Evolutionary conservation across 2,329 filamentous ascomycete genomes (phyloP).

Genomic region (Hymenoscyphus repandus): DNA sequence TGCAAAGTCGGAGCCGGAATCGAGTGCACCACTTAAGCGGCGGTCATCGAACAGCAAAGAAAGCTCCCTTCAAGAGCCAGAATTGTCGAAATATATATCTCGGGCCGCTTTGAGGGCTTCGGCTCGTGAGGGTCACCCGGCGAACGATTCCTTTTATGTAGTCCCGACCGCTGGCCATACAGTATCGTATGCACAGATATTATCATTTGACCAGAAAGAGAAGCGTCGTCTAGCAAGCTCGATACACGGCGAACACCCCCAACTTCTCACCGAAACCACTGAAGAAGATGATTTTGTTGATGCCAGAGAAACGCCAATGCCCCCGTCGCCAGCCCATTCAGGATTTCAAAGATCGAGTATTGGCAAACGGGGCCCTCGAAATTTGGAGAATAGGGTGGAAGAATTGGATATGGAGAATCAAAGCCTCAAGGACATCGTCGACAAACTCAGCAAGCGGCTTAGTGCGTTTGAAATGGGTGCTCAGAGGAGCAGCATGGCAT

Average conservation of each 20-base stretch:
- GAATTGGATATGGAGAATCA: slow-evolving; percentile 87
- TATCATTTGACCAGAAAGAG: slow-evolving; percentile 65
- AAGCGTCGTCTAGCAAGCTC: slow-evolving; percentile 53
- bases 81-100: slow-evolving; percentile 79
- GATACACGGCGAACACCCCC: slow-evolving; percentile 33
- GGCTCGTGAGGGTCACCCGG: slow-evolving; percentile 58
- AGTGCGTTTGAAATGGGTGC: slow-evolving; percentile 90
- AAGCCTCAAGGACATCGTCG: slow-evolving; percentile 76
- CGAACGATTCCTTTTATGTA: slow-evolving; percentile 81
- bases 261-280: slow-evolving; percentile 43
- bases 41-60: slow-evolving; percentile 19
- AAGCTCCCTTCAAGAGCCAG: slow-evolving; percentile 52
- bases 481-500: slow-evolving; percentile 77
- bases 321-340: slow-evolving; percentile 38
- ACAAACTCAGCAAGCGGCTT: slow-evolving; percentile 81
- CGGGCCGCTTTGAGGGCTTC: slow-evolving; percentile 78
- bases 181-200: slow-evolving; percentile 86
- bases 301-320: slow-evolving; percentile 60
- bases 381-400: slow-evolving; percentile 67
- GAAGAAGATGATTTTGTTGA: slow-evolving; percentile 88
- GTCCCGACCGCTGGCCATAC: slow-evolving; percentile 90
- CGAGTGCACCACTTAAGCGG: slow-evolving; percentile 34
- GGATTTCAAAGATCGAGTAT: slow-evolving; percentile 29
- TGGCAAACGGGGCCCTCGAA: slow-evolving; percentile 37
- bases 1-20: slow-evolving; percentile 33